A percentile compares a stretch with the other conserved stretches of the same genome.
phyloP scores from a whole-genome alignment of 2,329 filamentous ascomycete species.

The Fusarium siculi region DNA sequence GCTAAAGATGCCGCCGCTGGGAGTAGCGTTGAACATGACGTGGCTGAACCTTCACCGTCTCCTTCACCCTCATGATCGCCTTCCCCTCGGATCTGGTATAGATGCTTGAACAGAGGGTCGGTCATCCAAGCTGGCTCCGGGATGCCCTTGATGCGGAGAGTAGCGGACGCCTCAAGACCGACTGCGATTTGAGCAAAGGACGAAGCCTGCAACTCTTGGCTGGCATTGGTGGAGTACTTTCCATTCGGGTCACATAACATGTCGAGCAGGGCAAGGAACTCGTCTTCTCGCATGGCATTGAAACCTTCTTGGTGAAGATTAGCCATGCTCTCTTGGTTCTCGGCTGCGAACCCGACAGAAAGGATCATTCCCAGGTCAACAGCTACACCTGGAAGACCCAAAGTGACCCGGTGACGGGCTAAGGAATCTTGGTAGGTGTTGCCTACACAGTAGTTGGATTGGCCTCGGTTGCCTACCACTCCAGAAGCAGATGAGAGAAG shows the following conservation, averaged over 20 bases:
- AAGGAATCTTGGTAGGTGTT: conserved; percentile 46
- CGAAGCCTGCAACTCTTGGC: not conserved
- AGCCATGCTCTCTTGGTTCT: conserved; percentile 48
- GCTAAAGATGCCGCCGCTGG: not conserved
- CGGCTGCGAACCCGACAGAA: conserved; percentile 61
- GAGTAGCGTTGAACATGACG: not conserved
- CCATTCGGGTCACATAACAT: not conserved
- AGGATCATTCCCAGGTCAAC: conserved; percentile 65
- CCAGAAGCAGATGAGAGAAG: conserved; percentile 63
- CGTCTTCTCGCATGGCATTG: not conserved
- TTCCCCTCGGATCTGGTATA: not conserved
- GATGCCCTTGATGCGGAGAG: not conserved
- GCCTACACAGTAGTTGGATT: conserved; percentile 63
- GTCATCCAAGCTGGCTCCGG: not conserved
- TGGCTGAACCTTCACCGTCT: not conserved
- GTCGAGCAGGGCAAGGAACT: conserved; percentile 2
- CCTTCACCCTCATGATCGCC: not conserved
- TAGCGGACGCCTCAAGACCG: not conserved
- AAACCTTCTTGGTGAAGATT: conserved; percentile 2
- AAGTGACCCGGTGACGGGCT: not conserved
- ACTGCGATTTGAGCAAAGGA: conserved; percentile 3
- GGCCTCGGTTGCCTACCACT: conserved; percentile 62
- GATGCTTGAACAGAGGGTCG: not conserved
- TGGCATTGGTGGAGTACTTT: not conserved
- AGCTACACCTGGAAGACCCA: conserved; percentile 47